Percentiles rank a stretch among this genome's conserved stretches.
Conservation (phyloP, 441 rosid genomes). For the Pelargonium australe region DNA sequence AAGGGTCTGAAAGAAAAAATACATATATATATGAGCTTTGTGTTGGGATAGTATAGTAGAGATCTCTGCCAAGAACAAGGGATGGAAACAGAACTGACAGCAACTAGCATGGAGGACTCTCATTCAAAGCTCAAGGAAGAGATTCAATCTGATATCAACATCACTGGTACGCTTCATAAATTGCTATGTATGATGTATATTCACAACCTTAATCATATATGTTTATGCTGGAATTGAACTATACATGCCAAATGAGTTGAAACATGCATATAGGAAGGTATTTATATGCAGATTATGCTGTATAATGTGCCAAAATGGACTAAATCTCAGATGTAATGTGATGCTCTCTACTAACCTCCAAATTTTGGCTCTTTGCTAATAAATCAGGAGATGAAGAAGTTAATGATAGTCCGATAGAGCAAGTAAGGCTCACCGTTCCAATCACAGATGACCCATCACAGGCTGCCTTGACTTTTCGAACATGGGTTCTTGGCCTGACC, state of each 20-base stretch:
- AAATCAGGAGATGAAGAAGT: slow-evolving; percentile 30
- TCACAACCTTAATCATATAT: background rate
- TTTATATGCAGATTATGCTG: background rate
- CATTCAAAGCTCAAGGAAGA: background rate
- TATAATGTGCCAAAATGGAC: too few relatives aligned
- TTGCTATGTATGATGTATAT: too few relatives aligned
- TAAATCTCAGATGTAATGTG: too few relatives aligned
- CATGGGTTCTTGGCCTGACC: slow-evolving; percentile 60
- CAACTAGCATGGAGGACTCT: background rate
- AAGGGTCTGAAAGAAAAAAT: background rate
- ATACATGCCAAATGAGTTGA: background rate
- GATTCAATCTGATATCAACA: background rate
- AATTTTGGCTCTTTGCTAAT: too few relatives aligned
- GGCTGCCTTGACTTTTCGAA: slow-evolving; percentile 54
- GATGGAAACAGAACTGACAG: background rate
- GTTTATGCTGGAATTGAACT: background rate
- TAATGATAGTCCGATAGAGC: slow-evolving; percentile 68
- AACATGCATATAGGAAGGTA: background rate
- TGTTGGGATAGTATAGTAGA: background rate
- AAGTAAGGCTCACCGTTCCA: slow-evolving; percentile 75
- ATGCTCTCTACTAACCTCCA: too few relatives aligned
- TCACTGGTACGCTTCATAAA: background rate
- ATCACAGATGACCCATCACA: slow-evolving; percentile 59
- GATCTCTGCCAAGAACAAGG: background rate
- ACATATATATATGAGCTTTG: background rate